Percentiles rank a stretch among this genome's conserved stretches.
These are phyloP conservation scores for Acacia pycnantha DNA, from an alignment of 331 rosid species.

Conservation along the genomic window DNA sequence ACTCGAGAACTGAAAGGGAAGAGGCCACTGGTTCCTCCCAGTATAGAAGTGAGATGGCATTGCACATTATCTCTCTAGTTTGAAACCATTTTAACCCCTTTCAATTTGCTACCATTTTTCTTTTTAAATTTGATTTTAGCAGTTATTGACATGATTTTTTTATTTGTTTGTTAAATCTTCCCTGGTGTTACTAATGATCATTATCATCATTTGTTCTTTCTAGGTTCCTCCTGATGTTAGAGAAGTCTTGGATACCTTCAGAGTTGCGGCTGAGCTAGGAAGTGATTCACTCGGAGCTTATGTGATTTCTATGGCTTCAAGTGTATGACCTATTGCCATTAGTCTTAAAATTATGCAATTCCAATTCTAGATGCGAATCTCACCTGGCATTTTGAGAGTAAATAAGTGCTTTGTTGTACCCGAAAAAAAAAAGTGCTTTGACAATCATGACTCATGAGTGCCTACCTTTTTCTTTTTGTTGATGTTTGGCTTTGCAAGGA, in stretches of 20 bases:
- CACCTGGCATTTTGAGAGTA: background rate
- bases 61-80: background rate
- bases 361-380: slow-evolving; percentile 8
- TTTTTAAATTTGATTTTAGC: no score
- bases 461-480: background rate
- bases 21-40: slow-evolving; percentile 83
- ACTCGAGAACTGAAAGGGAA: slow-evolving; percentile 86
- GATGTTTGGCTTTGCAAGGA: slow-evolving; percentile 18
- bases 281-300: slow-evolving; percentile 91
- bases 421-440: background rate
- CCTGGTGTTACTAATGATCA: slow-evolving; percentile 8
- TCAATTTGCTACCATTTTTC: background rate
- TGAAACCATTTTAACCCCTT: background rate
- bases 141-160: background rate
- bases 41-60: slow-evolving; percentile 57
- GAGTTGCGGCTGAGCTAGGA: slow-evolving; percentile 86
- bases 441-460: slow-evolving; percentile 1
- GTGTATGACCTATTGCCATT: slow-evolving; percentile 45
- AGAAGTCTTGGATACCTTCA: slow-evolving; percentile 87
- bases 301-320: slow-evolving; percentile 97
- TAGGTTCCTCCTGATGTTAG: slow-evolving; percentile 77
- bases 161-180: slow-evolving; percentile 1
- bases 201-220: slow-evolving; percentile 26
- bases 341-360: slow-evolving; percentile 19
- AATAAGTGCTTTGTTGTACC: background rate